Conservation (phyloP, 495 filamentous ascomycete genomes). For the Cudoniella acicularis region DNA sequence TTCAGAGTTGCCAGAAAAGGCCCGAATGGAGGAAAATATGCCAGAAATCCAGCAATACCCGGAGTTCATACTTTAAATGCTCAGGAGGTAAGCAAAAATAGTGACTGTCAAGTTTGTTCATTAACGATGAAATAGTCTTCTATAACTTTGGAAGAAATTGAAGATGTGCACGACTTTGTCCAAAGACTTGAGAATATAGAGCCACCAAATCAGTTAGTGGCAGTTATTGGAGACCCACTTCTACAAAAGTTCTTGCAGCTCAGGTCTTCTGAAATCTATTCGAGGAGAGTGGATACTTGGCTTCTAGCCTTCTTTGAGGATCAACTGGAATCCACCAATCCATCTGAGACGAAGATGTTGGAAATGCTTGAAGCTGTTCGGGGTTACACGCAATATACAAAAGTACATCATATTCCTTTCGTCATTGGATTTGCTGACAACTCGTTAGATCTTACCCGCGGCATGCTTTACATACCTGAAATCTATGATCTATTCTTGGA, state of each 20-base stretch:
- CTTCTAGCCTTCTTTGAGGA: slow-evolving; percentile 57
- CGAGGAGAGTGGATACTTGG: slow-evolving; percentile 63
- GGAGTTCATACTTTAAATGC: slow-evolving; percentile 71
- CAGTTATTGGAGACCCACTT: slow-evolving; percentile 69
- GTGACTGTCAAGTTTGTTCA: slow-evolving; percentile 8
- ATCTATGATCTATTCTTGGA: slow-evolving; percentile 62
- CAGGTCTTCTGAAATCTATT: slow-evolving; percentile 52
- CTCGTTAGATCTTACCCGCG: slow-evolving; percentile 53
- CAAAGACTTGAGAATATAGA: slow-evolving; percentile 75
- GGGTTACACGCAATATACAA: slow-evolving; percentile 58
- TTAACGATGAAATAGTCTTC: slow-evolving; percentile 22
- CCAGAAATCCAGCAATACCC: slow-evolving; percentile 50
- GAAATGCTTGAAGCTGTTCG: slow-evolving; percentile 57
- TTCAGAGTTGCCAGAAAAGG: slow-evolving; percentile 50
- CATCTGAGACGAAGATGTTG: slow-evolving; percentile 43
- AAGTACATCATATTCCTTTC: slow-evolving; percentile 40
- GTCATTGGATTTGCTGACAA: slow-evolving; percentile 6
- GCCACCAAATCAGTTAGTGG: slow-evolving; percentile 75
- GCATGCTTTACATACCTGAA: slow-evolving; percentile 60
- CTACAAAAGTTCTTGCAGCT: slow-evolving; percentile 73
- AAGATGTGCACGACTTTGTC: slow-evolving; percentile 67
- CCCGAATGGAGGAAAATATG: slow-evolving; percentile 40
- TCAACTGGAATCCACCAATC: slow-evolving; percentile 48
- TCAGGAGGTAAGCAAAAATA: slow-evolving; percentile 45
- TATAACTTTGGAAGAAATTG: slow-evolving; percentile 74